Percentiles rank a stretch among this genome's conserved stretches.
These are phyloP conservation scores for Triticum urartu DNA, from an alignment of 176 grass and related monocot genomes.

Conservation along the genomic window DNA sequence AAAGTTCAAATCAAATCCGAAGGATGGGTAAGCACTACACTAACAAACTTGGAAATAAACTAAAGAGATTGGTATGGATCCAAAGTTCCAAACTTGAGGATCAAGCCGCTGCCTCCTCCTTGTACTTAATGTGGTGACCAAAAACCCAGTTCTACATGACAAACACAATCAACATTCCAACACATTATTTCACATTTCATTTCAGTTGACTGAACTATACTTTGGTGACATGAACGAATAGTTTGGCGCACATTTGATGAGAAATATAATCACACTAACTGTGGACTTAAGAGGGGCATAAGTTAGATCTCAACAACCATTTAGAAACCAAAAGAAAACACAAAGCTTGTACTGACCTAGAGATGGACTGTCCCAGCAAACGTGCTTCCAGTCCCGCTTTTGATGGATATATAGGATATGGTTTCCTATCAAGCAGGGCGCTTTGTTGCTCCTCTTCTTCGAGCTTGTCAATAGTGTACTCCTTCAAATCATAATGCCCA, in stretches of 20 bases:
- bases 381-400: slow-evolving; percentile 71
- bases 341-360: slow-evolving; percentile 48
- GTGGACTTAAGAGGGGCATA: not conserved
- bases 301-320: not conserved
- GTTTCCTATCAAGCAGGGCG: slow-evolving; percentile 63
- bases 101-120: not conserved
- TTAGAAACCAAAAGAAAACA: slow-evolving; percentile 14
- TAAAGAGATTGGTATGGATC: not conserved
- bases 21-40: not conserved
- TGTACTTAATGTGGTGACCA: not conserved
- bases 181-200: not conserved
- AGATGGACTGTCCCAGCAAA: slow-evolving; percentile 59
- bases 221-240: slow-evolving; percentile 3
- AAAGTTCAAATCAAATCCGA: not conserved
- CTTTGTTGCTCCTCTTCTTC: slow-evolving; percentile 54
- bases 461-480: slow-evolving; percentile 69
- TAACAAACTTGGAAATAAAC: slow-evolving; percentile 10
- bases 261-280: not conserved
- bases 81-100: slow-evolving; percentile 5
- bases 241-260: slow-evolving; percentile 11
- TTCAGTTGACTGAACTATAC: slow-evolving; percentile 15
- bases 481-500: slow-evolving; percentile 76
- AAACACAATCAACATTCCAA: slow-evolving; percentile 5
- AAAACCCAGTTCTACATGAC: not conserved
- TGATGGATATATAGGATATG: slow-evolving; percentile 87